Evolutionary conservation across 2,329 filamentous ascomycete genomes (phyloP), one percentile per base, ranked within the genome.

Genomic region (Colletotrichum truncatum): DNA sequence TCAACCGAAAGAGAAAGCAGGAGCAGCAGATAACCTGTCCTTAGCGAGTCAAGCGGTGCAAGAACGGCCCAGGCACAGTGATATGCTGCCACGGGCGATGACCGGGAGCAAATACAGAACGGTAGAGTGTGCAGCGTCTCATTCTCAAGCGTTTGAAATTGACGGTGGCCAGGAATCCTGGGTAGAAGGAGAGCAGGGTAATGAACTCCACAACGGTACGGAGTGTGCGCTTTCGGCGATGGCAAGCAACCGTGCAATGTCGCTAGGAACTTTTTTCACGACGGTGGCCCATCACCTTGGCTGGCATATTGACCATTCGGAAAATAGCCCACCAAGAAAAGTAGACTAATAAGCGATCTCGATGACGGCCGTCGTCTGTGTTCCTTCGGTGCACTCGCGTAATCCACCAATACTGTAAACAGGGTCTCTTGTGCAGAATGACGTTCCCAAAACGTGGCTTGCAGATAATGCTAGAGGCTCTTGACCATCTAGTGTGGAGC

Each of bases 241-340:
- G 41, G 56, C 62, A 54, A 61, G 56, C 62, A 54, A 61, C 62
- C 56, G 32, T 66, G 63, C 58, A n/a, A 63, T 28, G 28, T 49
- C 51, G 51, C 52, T 66, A 64, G 51, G 28, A 57, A 36, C 16
- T 52, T 64, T 63, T 55, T 30, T 10, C 23, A 18, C 23, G 38
- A 32, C 38, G 52, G 52, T 52, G 51, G 52, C 28, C 63, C 49
- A 39, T 48, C 26, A 54, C 30, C 11, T 36, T 43, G 26, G 43
- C 48, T 66, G 52, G 57, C 49, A 51, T 56, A 25, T 34, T 41
- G 32, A 30, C 41, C 51, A 26, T 28, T 54, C 51, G 58, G 63
- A 64, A 28, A 48, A 66, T 26, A 51, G 45, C 12, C 23, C 28
- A 54, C 23, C 25, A 34, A 18, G n/a, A 18, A 45, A 58, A 41